phyloP scores from a whole-genome alignment of 2,329 filamentous ascomycete species.

The Xylariaceae sp. region DNA sequence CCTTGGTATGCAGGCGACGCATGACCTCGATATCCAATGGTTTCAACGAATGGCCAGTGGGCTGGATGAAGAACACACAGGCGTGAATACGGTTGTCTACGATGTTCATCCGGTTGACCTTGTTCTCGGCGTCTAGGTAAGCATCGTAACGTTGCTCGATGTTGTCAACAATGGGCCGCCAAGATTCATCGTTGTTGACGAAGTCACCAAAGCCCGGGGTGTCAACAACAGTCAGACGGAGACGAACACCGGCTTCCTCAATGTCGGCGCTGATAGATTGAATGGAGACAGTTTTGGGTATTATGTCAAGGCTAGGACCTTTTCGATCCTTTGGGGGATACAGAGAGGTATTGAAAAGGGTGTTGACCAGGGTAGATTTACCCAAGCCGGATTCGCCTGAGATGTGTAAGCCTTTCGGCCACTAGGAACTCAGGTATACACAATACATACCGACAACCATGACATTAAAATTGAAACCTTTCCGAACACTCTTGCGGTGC shows the following conservation, averaged over 20 bases:
- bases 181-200: conserved; percentile 99
- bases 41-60: conserved; percentile 96
- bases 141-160: conserved; percentile 99
- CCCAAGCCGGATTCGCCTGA: conserved; percentile 96
- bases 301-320: conserved; percentile 93
- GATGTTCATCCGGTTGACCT: conserved; percentile 99
- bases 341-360: conserved; percentile 97
- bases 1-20: conserved; percentile 98
- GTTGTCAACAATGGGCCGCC: conserved; percentile 98
- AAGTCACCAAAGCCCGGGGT: conserved; percentile 98
- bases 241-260: conserved; percentile 95
- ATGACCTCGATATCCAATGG: conserved; percentile 98
- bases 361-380: conserved; percentile 99
- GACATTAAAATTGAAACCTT: conserved; percentile 99
- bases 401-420: conserved; percentile 2
- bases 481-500: conserved; percentile 99
- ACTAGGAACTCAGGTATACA: not conserved
- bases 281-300: conserved; percentile 95
- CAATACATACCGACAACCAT: conserved; percentile 93
- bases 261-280: conserved; percentile 95
- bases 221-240: conserved; percentile 93
- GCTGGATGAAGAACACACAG: conserved; percentile 99
- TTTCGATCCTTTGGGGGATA: conserved; percentile 99
- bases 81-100: conserved; percentile 98
- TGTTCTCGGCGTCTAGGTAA: conserved; percentile 98